Percentiles rank a stretch among this genome's conserved stretches.
Evolutionary conservation across 2,329 filamentous ascomycete species (phyloP).

Genomic region (Sporothrix humicola): DNA sequence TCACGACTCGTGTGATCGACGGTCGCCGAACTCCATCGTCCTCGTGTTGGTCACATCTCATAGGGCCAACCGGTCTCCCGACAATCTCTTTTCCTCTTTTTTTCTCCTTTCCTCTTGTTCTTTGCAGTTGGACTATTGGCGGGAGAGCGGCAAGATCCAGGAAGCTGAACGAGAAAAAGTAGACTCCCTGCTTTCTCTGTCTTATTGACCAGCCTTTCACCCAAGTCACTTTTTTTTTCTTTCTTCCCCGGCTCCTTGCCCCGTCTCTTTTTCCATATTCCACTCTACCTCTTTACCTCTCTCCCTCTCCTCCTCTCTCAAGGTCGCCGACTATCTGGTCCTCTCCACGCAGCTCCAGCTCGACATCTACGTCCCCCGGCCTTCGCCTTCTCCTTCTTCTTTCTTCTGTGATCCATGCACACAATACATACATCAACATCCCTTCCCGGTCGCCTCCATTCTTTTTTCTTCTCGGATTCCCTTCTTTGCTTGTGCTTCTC

Average conservation of each 20-base stretch:
- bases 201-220: not conserved
- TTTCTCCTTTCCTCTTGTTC: not conserved
- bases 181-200: not conserved
- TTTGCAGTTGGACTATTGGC: not conserved
- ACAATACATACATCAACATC: not conserved
- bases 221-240: not conserved
- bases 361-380: not conserved
- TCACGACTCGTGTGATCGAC: conserved; percentile 9
- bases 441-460: not conserved
- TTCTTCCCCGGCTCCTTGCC: not conserved
- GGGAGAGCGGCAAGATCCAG: conserved; percentile 21
- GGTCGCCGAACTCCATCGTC: conserved; percentile 7
- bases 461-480: not conserved
- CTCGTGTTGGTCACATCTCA: conserved; percentile 19
- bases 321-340: not conserved
- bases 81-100: conserved; percentile 1
- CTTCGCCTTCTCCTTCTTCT: not conserved
- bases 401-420: not conserved
- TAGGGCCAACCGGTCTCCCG: conserved; percentile 6
- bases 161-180: not conserved
- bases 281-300: not conserved
- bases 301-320: not conserved
- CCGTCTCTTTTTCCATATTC: too few species aligned
- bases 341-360: conserved; percentile 4
- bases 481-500: not conserved